Conservation (phyloP, 139 green algal genomes). For the Nannochloris sp. region DNA sequence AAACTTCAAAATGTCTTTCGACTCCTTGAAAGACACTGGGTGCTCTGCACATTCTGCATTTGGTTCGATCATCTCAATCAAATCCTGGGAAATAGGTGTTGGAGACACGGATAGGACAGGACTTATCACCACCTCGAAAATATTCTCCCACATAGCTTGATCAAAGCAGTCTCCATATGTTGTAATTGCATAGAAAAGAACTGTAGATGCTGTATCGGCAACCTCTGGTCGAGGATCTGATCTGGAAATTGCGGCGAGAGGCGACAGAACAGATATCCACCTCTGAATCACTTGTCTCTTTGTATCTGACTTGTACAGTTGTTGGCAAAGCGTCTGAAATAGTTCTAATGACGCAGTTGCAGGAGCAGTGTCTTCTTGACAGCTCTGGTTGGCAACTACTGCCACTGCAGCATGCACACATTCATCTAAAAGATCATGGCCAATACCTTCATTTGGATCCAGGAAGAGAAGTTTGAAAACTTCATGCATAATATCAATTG, state of each 20-base stretch:
- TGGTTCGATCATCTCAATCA: neutral
- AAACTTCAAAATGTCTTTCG: no score
- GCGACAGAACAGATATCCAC: conserved; percentile 93
- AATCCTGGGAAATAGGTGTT: neutral
- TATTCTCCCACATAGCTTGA: conserved; percentile 71
- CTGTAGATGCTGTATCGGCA: conserved; percentile 56
- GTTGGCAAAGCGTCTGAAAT: conserved; percentile 18
- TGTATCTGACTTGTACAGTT: conserved; percentile 9
- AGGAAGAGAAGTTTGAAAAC: conserved; percentile 52
- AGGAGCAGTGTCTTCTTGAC: neutral
- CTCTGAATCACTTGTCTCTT: neutral
- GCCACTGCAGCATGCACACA: conserved; percentile 13
- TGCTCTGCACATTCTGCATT: no score
- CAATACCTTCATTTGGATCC: neutral
- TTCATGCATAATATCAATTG: conserved; percentile 45
- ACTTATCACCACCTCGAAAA: conserved; percentile 78
- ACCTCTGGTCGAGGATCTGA: conserved; percentile 85
- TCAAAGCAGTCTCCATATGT: conserved; percentile 51
- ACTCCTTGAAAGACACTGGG: no score
- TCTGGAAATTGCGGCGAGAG: conserved; percentile 82
- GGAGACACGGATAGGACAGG: conserved; percentile 51
- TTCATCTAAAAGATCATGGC: conserved; percentile 7
- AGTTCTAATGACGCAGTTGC: conserved; percentile 17
- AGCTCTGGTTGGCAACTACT: conserved; percentile 5
- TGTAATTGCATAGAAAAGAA: conserved; percentile 84